phyloP scores from a whole-genome alignment of 306 rosid genomes.

The Vigna hirtella region DNA sequence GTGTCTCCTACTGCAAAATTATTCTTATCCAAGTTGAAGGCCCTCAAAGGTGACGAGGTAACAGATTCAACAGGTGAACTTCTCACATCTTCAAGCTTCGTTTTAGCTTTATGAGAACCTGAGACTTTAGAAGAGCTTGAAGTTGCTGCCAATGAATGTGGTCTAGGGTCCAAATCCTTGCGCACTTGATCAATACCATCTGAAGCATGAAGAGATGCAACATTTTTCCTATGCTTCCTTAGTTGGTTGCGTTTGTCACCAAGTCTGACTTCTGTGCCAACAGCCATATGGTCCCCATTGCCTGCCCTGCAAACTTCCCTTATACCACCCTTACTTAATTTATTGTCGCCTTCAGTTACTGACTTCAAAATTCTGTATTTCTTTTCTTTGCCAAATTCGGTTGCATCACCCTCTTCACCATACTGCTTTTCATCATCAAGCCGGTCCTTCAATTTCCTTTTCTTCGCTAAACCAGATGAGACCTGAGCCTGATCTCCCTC shows the following conservation, averaged over 20 bases:
- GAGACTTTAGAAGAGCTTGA: conserved; percentile 88
- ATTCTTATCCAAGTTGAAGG: conserved; percentile 54
- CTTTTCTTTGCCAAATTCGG: conserved; percentile 61
- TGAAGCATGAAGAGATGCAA: conserved; percentile 46
- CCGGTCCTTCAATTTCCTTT: conserved; percentile 65
- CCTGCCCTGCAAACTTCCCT: conserved; percentile 47
- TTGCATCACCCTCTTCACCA: conserved; percentile 55
- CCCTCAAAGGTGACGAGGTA: conserved; percentile 74
- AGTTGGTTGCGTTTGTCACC: conserved; percentile 48
- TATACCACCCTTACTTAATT: conserved; percentile 51
- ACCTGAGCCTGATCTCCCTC: conserved; percentile 52
- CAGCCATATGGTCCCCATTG: conserved; percentile 37
- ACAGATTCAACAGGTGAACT: conserved; percentile 81
- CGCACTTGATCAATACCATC: conserved; percentile 52
- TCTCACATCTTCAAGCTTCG: conserved; percentile 60
- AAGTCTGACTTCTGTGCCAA: conserved; percentile 44
- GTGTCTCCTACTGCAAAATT: conserved; percentile 44
- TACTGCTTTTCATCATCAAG: conserved; percentile 49
- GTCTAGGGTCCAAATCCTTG: conserved; percentile 55
- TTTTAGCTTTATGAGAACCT: conserved; percentile 57
- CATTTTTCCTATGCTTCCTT: conserved; percentile 50
- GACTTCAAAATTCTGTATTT: conserved; percentile 48
- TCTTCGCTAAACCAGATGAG: conserved; percentile 54
- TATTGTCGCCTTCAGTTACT: conserved; percentile 49
- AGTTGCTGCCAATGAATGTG: conserved; percentile 59